Evolutionary conservation across 345 rosid genomes (phyloP).

Genomic region (Diplotaxis tenuifolia): DNA sequence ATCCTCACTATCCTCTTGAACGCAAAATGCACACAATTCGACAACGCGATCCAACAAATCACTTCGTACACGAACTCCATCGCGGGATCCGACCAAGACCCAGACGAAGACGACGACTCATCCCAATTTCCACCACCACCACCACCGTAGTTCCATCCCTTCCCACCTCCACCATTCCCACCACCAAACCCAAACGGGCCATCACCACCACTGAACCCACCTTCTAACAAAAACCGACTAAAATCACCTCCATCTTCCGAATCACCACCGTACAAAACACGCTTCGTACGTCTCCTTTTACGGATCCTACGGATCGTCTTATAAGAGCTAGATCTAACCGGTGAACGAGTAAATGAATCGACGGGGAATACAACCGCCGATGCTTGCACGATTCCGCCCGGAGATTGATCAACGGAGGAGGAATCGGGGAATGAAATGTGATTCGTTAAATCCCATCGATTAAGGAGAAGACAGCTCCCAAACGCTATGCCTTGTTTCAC

Average conservation of each 20-base stretch:
- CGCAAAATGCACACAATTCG: constrained; percentile 83
- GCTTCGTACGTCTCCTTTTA: constrained; percentile 56
- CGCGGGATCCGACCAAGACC: constrained; percentile 59
- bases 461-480: constrained; percentile 44
- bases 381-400: constrained; percentile 30
- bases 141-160: constrained; percentile 1
- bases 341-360: constrained; percentile 55
- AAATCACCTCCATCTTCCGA: constrained; percentile 49
- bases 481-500: constrained; percentile 55
- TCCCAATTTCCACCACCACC: constrained; percentile 36
- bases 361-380: constrained; percentile 41
- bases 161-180: constrained; percentile 36
- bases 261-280: constrained; percentile 46
- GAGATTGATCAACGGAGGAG: constrained; percentile 35
- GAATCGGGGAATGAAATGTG: constrained; percentile 40
- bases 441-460: constrained; percentile 33
- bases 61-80: constrained; percentile 86
- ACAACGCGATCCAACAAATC: constrained; percentile 83
- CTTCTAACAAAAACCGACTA: constrained; percentile 46
- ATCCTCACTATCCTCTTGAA: constrained; percentile 53
- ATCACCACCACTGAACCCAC: constrained; percentile 37
- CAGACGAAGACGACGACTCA: constrained; percentile 52
- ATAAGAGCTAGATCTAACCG: constrained; percentile 40
- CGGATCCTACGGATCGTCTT: constrained; percentile 53
- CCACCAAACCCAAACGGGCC: constrained; percentile 52